A percentile compares a stretch with the other conserved stretches of the same genome.
phyloP scores from a whole-genome alignment of 257 asterid genomes.

The Fraxinus pennsylvanica region DNA sequence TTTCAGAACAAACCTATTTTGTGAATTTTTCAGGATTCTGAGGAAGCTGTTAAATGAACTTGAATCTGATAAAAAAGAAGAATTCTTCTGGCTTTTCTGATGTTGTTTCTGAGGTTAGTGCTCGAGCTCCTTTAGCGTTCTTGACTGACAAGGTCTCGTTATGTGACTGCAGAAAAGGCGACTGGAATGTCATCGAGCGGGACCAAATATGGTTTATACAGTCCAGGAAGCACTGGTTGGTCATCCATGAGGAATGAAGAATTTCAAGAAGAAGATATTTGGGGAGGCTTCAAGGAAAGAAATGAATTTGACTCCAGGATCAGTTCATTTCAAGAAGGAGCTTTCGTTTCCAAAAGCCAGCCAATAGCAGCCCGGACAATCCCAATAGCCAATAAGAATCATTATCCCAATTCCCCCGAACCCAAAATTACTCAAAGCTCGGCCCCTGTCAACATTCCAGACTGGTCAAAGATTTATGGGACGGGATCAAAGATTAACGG shows the following conservation, averaged over 20 bases:
- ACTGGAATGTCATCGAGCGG: conserved; percentile 36
- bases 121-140: not conserved
- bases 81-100: not conserved
- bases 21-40: not conserved
- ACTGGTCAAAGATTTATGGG: conserved; percentile 63
- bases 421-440: conserved; percentile 33
- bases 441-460: conserved; percentile 58
- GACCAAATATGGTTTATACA: conserved; percentile 35
- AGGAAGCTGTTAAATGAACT: not conserved
- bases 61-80: not conserved
- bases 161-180: not conserved
- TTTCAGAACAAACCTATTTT: not conserved
- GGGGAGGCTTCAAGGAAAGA: conserved; percentile 36
- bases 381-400: conserved; percentile 33
- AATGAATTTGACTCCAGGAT: conserved; percentile 24
- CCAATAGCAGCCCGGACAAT: conserved; percentile 37
- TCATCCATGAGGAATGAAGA: conserved; percentile 54
- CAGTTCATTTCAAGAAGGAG: conserved; percentile 15
- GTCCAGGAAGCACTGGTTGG: conserved; percentile 55
- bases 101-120: not conserved
- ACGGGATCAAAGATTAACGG: not conserved
- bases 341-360: conserved; percentile 26
- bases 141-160: not conserved
- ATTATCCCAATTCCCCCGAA: conserved; percentile 11
- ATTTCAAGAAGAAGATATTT: conserved; percentile 57